Base-by-base conservation (phyloP, 2,329 filamentous ascomycete species). In the Iodosphaeria phyllophila region DNA sequence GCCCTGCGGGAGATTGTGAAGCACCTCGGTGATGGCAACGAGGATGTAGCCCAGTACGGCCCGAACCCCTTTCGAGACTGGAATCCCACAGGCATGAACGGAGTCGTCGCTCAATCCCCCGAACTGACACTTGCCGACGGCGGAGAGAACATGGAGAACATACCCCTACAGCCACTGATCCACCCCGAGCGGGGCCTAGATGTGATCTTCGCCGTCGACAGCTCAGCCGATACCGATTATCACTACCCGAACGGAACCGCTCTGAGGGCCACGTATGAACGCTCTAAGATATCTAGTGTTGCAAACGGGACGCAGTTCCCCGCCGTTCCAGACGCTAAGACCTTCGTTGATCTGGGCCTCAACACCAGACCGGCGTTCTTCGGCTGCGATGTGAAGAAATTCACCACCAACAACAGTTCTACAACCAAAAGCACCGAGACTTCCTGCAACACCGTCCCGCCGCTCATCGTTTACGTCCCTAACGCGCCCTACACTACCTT, bases 381-480 rank as follows among this genome's bases (percentile, higher is more conserved):
- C 42, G 79, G 79, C 22, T 89, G 79, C 49, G 53, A 80, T 42
- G 56, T 58, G 18, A 54, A 54, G 25, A 80, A 83, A 47, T 58
- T 66, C 24, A 33, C 43, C 1, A 14, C 20, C 4, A n/a, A n/a
- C n/a, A n/a, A n/a, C n/a, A n/a, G n/a, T n/a, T n/a, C n/a, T n/a
- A n/a, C n/a, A n/a, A n/a, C n/a, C n/a, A n/a, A n/a, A n/a, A n/a
- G n/a, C n/a, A n/a, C n/a, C n/a, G n/a, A n/a, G n/a, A n/a, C n/a
- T n/a, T 51, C 64, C 5, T 30, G 21, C 8, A 29, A 30, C 20
- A 12, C 27, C 15, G 31, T 42, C 24, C 43, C 43, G 0, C 82
- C 83, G 0, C 50, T 92, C 2, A 56, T 92, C 32, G 78, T 92
- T 34, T 98, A 98, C 54, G 48, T 95, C 22, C 80, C 89, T 29